phyloP scores from a whole-genome alignment of 2,329 filamentous ascomycete genomes.

The Cytospora piceae region DNA sequence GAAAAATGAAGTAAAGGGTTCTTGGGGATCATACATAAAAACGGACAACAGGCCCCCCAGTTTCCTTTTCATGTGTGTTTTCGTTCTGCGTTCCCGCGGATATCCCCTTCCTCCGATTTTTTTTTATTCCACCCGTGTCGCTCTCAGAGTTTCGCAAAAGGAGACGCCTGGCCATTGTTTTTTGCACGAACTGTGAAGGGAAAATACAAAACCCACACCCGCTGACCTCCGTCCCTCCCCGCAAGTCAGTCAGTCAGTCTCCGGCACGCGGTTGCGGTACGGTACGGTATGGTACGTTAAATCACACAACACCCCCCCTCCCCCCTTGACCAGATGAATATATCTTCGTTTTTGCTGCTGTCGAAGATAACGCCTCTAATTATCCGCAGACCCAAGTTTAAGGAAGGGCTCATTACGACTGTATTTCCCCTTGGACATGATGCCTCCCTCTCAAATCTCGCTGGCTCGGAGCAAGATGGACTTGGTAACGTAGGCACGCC shows the following conservation, averaged over 20 bases:
- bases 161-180: constrained; percentile 17
- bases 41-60: neutral
- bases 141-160: constrained; percentile 1
- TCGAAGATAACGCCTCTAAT: neutral
- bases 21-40: constrained; percentile 6
- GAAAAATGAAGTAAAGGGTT: constrained; percentile 4
- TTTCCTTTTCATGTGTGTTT: neutral
- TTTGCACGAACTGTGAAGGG: constrained; percentile 11
- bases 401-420: neutral
- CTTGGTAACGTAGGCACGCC: constrained; percentile 23
- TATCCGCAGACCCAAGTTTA: neutral
- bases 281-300: neutral
- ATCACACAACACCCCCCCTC: neutral
- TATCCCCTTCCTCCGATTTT: neutral
- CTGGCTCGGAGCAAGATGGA: constrained; percentile 14
- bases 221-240: neutral
- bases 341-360: neutral
- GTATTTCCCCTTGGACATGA: constrained; percentile 3
- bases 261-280: too few species aligned
- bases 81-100: neutral
- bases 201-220: neutral
- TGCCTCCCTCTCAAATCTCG: neutral
- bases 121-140: neutral
- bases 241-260: neutral
- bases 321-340: neutral